Evolutionary conservation across 179 eudicot species (phyloP).

Genomic region (Spergularia azorica): DNA sequence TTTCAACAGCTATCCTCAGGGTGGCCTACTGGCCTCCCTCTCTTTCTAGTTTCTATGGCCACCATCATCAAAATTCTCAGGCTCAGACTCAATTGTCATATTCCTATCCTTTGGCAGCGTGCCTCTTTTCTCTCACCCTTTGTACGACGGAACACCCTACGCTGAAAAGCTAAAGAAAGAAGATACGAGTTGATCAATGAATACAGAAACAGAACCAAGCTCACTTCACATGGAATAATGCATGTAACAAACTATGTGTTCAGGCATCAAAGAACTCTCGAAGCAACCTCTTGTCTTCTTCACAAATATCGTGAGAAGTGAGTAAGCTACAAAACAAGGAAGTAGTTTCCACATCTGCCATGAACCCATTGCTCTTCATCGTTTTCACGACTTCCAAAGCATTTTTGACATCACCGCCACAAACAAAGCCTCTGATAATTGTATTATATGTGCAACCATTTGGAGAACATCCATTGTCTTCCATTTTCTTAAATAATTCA

Average conservation of each 20-base stretch:
- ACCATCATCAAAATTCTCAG: no score
- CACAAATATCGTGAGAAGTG: background rate
- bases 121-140: no score
- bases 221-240: background rate
- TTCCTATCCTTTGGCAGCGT: no score
- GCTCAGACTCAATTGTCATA: no score
- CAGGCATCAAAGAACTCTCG: background rate
- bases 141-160: no score
- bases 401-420: background rate
- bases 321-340: background rate
- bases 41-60: no score
- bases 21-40: no score
- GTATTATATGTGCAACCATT: background rate
- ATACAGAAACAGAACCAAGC: no score
- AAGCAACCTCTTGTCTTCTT: constrained; percentile 4
- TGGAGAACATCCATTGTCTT: constrained; percentile 17
- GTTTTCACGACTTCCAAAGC: background rate
- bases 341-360: background rate
- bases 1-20: no score
- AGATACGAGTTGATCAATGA: no score
- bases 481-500: background rate
- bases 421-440: background rate
- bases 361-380: background rate
- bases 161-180: no score
- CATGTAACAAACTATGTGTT: background rate